Evolutionary conservation across 2,329 filamentous ascomycete genomes (phyloP), one percentile per base, ranked within the genome.

Genomic region (Talaromyces islandicus): DNA sequence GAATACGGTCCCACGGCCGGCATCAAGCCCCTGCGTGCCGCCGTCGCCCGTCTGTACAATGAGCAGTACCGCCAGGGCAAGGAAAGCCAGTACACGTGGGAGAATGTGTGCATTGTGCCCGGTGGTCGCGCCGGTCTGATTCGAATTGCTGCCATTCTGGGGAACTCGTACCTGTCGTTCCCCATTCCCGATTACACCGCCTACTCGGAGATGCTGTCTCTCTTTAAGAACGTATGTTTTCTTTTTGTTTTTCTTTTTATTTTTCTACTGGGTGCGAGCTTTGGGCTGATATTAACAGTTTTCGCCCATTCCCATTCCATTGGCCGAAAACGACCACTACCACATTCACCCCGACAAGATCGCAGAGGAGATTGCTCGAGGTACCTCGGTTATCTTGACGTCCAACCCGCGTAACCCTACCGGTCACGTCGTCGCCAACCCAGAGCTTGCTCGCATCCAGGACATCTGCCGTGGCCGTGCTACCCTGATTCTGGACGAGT

Each of bases 361-460:
- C 69, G 89, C 89, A 17, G 90, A 96, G 68, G 91, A 96, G 74
- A 93, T 96, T 66, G 86, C 90, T 51, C 88, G 92, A 66, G 91
- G 91, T 65, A 91, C 89, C 19, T 88, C 87, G 5, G 93, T 97
- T 65, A 92, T 97, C 68, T 78, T 97, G 64, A 97, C 93, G 38
- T 96, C 92, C 1, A 97, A 97, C 79, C 93, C 93, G 10, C 87
- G 93, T 64, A 97, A 97, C 76, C 93, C 93, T 0, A 97, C 93
- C 1, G 93, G 93, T 54, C 87, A 91, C 65, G 91, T 97, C 64
- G 87, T 97, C 25, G 83, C 84, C 69, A 92, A 92, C 72, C 89
- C 91, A 0, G 90, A 96, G 75, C 81, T 97, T 64, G 88, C 89
- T 19, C 85, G 93, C 76, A 96, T 97, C 69, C 92, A 97, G 75